Evolutionary conservation across 306 rosid genomes (phyloP), one percentile per base, ranked within the genome.

Genomic region (Pueraria montana): DNA sequence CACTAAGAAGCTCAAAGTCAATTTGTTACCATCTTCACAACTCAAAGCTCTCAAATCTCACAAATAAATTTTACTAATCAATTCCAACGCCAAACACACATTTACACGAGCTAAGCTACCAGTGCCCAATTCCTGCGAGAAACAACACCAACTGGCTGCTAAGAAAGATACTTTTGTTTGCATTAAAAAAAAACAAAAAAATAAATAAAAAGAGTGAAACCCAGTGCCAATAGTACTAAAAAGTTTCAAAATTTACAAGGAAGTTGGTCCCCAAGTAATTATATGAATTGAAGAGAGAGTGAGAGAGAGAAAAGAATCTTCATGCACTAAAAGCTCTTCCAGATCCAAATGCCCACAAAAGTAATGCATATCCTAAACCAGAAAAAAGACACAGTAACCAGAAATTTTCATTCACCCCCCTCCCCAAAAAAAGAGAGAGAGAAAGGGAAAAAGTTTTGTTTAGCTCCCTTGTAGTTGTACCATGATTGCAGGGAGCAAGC

Each of bases 331-430:
- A 79, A 78, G 86, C 78, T 82, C 48, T 78, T 50, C 55, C 85
- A 85, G 85, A 85, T 88, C 91, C 89, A 88, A 85, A 88, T 79
- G 83, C 83, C 77, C 78, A 52, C 48, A 84, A 87, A 84, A 84
- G 84, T 27, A 78, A 64, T 58, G 82, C 76, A 66, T 65, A 83
- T 67, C 48, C 55, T 20, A 18, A 74, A 61, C 50, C 78, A 81
- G 61, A 36, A 68, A 68, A 82, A 78, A 65, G 80, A 24, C 61
- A 78, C 61, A 12, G 66, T 77, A 64, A 70, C 55, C 71, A 50
- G 55, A 53, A 30, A 53, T 6, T 61, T 75, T 76, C 34, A 40
- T 43, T 69, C 76, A 67, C 62, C 68, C 69, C 52, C 50, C 5
- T 2, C 68, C 42, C 40, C 5, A 1, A 21, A 52, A n/a, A 58